Evolutionary conservation across 1,284 basidiomycete genomes (phyloP).

Genomic region (Microbotryum saponariae): DNA sequence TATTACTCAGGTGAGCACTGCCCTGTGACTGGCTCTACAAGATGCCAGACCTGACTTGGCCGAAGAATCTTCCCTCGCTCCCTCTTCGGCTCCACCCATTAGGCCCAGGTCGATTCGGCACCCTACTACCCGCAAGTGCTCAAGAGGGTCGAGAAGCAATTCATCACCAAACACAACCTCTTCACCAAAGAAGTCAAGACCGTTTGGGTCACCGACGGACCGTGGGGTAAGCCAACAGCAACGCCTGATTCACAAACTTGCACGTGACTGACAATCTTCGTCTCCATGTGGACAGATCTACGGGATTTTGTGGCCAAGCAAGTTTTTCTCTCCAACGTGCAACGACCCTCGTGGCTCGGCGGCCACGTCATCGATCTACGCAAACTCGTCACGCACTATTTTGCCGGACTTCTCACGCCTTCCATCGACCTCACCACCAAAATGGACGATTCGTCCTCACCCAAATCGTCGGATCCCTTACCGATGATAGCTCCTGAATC

Average conservation of each 20-base stretch:
- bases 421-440: slow-evolving; percentile 13
- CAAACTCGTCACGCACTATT: slow-evolving; percentile 21
- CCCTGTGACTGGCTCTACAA: background rate
- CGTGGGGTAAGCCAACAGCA: slow-evolving; percentile 40
- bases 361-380: slow-evolving; percentile 38
- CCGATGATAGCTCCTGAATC: slow-evolving; percentile 25
- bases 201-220: slow-evolving; percentile 49
- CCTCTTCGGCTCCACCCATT: slow-evolving; percentile 6
- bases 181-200: slow-evolving; percentile 40
- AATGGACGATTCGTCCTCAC: background rate
- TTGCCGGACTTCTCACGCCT: slow-evolving; percentile 13
- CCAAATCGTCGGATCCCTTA: background rate
- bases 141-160: slow-evolving; percentile 52
- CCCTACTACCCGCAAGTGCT: slow-evolving; percentile 68
- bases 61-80: slow-evolving; percentile 13
- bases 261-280: slow-evolving; percentile 22
- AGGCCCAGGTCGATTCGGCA: slow-evolving; percentile 72
- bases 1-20: slow-evolving; percentile 67
- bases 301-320: slow-evolving; percentile 67
- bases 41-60: background rate
- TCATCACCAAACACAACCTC: slow-evolving; percentile 51
- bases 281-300: slow-evolving; percentile 49
- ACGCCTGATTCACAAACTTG: slow-evolving; percentile 2
- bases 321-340: slow-evolving; percentile 70
- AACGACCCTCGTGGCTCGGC: slow-evolving; percentile 40